Evolutionary conservation across 768 basidiomycete species (phyloP).

Genomic region (Tulasnella sp.): DNA sequence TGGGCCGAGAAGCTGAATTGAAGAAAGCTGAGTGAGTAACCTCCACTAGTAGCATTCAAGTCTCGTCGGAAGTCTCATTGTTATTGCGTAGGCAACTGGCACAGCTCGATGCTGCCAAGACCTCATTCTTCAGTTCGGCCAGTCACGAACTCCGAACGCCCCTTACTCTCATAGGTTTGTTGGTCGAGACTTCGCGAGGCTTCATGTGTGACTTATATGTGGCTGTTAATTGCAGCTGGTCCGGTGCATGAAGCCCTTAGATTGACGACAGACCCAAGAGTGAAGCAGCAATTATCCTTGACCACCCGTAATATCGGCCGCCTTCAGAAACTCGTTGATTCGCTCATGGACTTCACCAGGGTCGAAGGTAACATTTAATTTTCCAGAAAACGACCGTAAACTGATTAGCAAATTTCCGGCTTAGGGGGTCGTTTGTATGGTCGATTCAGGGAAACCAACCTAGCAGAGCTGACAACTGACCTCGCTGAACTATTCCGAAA

Average conservation of each 20-base stretch:
- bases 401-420: not conserved
- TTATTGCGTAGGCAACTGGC: constrained; percentile 18
- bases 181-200: not conserved
- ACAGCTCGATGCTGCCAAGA: constrained; percentile 22
- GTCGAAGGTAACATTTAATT: constrained; percentile 19
- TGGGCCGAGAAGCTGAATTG: constrained; percentile 21
- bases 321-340: constrained; percentile 27
- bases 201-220: not conserved
- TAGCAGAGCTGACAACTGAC: constrained; percentile 24
- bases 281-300: constrained; percentile 18
- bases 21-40: constrained; percentile 18
- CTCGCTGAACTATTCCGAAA: constrained; percentile 27
- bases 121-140: constrained; percentile 22
- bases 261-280: constrained; percentile 13
- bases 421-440: constrained; percentile 19
- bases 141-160: constrained; percentile 24
- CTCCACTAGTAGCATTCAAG: not conserved
- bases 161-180: constrained; percentile 20
- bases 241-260: constrained; percentile 20
- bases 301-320: constrained; percentile 25
- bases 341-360: constrained; percentile 28
- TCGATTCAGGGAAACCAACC: constrained; percentile 24
- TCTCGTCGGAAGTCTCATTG: not conserved
- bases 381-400: not conserved
- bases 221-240: constrained; percentile 4